phyloP scores from a whole-genome alignment of 1,139 yeast species.

The Sugiyamaella japonica region DNA sequence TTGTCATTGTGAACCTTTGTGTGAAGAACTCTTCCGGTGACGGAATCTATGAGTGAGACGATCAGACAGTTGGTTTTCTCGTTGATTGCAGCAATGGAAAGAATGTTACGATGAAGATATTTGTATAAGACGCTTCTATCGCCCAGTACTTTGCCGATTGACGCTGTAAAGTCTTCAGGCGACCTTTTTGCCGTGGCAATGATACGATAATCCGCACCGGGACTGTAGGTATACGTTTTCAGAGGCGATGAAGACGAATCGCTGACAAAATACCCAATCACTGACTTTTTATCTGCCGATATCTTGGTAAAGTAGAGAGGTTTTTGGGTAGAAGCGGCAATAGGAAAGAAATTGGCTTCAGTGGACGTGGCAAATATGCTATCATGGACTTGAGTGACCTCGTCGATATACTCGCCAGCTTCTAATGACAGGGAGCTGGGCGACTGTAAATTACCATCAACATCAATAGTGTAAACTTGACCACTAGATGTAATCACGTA shows the following conservation, averaged over 20 bases:
- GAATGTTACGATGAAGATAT: constrained; percentile 70
- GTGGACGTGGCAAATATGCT: constrained; percentile 1
- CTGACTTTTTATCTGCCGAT: not conserved
- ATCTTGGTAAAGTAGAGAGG: constrained; percentile 7
- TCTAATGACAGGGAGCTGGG: constrained; percentile 22
- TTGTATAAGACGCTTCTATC: constrained; percentile 80
- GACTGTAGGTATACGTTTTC: constrained; percentile 22
- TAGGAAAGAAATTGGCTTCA: constrained; percentile 4
- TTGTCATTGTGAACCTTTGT: constrained; percentile 45
- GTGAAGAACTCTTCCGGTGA: constrained; percentile 66
- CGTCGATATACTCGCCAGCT: constrained; percentile 10
- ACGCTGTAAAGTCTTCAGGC: constrained; percentile 52
- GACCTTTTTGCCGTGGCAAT: constrained; percentile 45
- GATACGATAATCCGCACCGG: constrained; percentile 40
- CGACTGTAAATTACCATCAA: constrained; percentile 26
- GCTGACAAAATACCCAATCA: constrained; percentile 9
- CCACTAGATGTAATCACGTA: constrained; percentile 29
- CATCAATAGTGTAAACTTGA: constrained; percentile 28
- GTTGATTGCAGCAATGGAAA: constrained; percentile 55
- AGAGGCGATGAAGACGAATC: constrained; percentile 8
- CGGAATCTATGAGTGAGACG: constrained; percentile 61
- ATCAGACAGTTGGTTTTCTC: constrained; percentile 37
- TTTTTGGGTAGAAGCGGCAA: not conserved
- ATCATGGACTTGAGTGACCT: constrained; percentile 5
- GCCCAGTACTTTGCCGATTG: constrained; percentile 69